These are phyloP conservation scores for Kodamaea kaohsiungensis DNA, from an alignment of 805 yeast genomes.

Conservation along the genomic window DNA sequence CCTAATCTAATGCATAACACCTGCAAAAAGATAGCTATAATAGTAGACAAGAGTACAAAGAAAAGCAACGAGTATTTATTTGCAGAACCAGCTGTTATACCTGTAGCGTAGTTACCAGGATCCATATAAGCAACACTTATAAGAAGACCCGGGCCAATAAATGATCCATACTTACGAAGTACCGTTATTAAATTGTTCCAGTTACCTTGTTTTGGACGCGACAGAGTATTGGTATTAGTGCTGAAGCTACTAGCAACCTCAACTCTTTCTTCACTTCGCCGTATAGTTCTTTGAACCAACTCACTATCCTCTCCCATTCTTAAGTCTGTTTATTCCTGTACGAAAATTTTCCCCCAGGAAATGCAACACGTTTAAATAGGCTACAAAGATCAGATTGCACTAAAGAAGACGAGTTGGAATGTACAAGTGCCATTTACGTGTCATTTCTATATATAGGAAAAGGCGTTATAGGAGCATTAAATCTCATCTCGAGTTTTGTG, in stretches of 20 bases:
- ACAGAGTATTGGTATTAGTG: not conserved
- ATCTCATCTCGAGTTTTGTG: too few relatives aligned
- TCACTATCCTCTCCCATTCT: not conserved
- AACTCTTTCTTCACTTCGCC: not conserved
- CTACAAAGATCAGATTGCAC: not conserved
- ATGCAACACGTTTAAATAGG: not conserved
- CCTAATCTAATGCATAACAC: conserved; percentile 47
- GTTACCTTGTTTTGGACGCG: not conserved
- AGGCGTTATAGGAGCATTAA: too few relatives aligned
- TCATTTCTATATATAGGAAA: not conserved
- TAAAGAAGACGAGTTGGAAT: not conserved
- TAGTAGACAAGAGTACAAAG: conserved; percentile 42
- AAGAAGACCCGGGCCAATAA: conserved; percentile 51
- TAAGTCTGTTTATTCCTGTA: not conserved
- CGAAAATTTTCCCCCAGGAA: not conserved
- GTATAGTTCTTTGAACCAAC: not conserved
- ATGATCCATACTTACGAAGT: conserved; percentile 37
- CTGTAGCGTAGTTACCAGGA: conserved; percentile 55
- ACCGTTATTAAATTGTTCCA: conserved; percentile 3
- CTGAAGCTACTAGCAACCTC: not conserved
- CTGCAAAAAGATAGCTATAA: conserved; percentile 50
- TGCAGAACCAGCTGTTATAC: conserved; percentile 48
- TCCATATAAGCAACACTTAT: conserved; percentile 53
- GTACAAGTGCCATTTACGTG: not conserved
- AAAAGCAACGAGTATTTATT: conserved; percentile 45